Base-by-base conservation (phyloP, 441 rosid species). In the Gossypium davidsonii region DNA sequence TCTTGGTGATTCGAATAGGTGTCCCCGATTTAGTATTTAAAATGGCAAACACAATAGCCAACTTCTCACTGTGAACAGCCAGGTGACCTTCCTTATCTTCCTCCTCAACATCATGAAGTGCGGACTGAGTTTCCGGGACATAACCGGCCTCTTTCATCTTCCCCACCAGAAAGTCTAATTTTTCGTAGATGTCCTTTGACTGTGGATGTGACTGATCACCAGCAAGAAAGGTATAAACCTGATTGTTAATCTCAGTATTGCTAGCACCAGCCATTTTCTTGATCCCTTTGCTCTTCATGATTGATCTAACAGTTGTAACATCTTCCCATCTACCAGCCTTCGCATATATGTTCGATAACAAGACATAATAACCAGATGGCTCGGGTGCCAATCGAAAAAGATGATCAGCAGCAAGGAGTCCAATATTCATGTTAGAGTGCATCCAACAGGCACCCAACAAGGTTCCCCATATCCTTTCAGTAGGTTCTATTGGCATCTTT, bases 101-200 rank as follows among this genome's bases (percentile, higher is more conserved):
- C 17, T 84, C 87, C 71, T 88, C 89, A 57, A 85, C 84, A 74
- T 88, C 91, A 71, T 88, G 89, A 68, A 88, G 91, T 0, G 89
- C 87, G 0, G 85, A 84, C 57, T 80, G 89, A 0, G 84, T 84
- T 76, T 85, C 62, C 86, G 89, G 91, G 44, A 77, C 70, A 74
- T 87, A 87, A 37, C 89, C 87, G 4, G 74, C 70, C 68, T 75
- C 88, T 73, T 83, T 87, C 88, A 87, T 85, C 57, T 85, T 87
- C 70, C 73, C 78, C 31, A 83, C 77, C n/a, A 87, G 56, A 17
- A 81, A 71, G 65, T 84, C 88, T 21, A 87, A 70, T 76, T 81
- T 83, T 78, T 73, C 46, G 46, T 85, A 83, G 1, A 88, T 85
- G 75, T 74, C 67, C 67, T 76, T 7, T 0, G 82, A 76, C 25